A percentile compares a stretch with the other conserved stretches of the same genome.
Evolutionary conservation across 73 alveolate species (phyloP).

Genomic region (Blepharisma japonicum): DNA sequence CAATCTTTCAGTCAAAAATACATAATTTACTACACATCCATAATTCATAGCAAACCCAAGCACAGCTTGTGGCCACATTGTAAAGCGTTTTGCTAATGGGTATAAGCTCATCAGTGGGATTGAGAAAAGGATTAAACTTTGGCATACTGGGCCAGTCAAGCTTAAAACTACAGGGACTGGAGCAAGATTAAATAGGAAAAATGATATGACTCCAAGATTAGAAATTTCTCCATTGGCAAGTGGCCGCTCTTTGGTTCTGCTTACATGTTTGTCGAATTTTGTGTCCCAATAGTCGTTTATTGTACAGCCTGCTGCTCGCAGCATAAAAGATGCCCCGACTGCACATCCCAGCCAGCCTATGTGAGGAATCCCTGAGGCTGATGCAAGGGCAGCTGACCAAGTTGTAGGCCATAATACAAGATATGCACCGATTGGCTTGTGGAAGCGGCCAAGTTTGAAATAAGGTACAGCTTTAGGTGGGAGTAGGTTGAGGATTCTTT

Average conservation of each 20-base stretch:
- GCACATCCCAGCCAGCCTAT: constrained; percentile 39
- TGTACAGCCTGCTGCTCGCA: constrained; percentile 91
- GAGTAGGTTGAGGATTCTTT: too few relatives aligned
- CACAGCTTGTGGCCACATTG: constrained; percentile 67
- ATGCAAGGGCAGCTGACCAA: constrained; percentile 75
- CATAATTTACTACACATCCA: constrained; percentile 78
- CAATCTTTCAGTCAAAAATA: constrained; percentile 56
- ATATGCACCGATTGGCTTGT: constrained; percentile 76
- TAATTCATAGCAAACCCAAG: constrained; percentile 76
- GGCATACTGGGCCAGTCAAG: constrained; percentile 34
- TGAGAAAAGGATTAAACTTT: constrained; percentile 39
- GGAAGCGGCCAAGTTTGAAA: constrained; percentile 68
- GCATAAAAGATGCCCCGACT: constrained; percentile 73
- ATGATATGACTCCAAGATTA: constrained; percentile 44
- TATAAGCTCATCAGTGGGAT: constrained; percentile 74
- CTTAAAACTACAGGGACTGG: constrained; percentile 40
- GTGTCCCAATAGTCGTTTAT: constrained; percentile 82
- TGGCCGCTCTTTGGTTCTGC: constrained; percentile 79
- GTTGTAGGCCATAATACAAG: constrained; percentile 69
- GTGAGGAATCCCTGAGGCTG: constrained; percentile 38
- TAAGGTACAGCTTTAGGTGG: constrained; percentile 48
- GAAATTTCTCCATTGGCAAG: constrained; percentile 81
- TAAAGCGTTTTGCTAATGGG: constrained; percentile 78
- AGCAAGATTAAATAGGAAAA: constrained; percentile 46
- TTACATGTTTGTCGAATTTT: constrained; percentile 77